Base-by-base conservation (phyloP, 306 rosid species). In the Acacia melanoxylon region DNA sequence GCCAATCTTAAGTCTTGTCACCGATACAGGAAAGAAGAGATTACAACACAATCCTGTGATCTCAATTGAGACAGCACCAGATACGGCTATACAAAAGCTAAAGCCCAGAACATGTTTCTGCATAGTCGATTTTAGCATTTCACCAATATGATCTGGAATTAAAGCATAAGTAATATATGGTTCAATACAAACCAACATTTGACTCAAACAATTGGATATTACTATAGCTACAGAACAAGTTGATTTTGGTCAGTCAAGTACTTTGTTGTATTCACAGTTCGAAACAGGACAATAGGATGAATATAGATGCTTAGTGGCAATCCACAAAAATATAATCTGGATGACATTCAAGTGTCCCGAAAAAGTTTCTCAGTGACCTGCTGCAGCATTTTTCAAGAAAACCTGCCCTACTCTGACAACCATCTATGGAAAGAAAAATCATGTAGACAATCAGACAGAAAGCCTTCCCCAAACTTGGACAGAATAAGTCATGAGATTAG, bases 401-500 rank as follows among this genome's bases (percentile, higher is more conserved):
- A 65, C 58, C 54, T 48, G 69, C 61, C 44, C 35, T 46, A 25
- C 58, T 13, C 63, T 25, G 75, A 62, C 31, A 10, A 75, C 52
- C 22, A 54, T 24, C 81, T 44, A 51, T 72, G 37, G 51, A 69
- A 41, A 22, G 33, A 17, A 69, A 22, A 69, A 52, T 69, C 74
- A 80, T 48, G 68, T 22, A 46, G 52, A 77, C 54, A 41, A 69
- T 41, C 7, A 41, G 35, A 33, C 41, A 74, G 66, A 48, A 41
- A 12, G 58, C 41, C 65, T 25, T 8, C 51, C 67, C 74, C 41
- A 65, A 40, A 37, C n/a, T 67, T 66, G n/a, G 16, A 19, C 10
- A 45, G 42, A 80, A 78, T 52, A 46, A 63, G 80, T 76, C 22
- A 49, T 75, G 54, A 66, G 66, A 82, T 81, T 54, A 61, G 71